Evolutionary conservation across 768 basidiomycete genomes (phyloP).

Genomic region (Sarcomyxa edulis): DNA sequence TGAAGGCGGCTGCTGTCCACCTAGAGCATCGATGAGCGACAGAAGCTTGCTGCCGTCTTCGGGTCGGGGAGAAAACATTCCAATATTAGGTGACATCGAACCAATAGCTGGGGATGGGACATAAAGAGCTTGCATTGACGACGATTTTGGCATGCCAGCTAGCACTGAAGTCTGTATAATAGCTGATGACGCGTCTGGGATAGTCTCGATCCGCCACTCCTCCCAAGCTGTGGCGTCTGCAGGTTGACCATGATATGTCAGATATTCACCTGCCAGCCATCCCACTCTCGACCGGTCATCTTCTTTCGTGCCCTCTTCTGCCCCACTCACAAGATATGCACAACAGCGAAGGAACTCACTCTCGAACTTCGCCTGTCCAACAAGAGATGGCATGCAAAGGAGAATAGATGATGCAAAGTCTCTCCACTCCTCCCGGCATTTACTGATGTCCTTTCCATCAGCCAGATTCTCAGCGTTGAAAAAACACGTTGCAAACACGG

Average conservation of each 20-base stretch:
- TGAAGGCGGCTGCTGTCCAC: slow-evolving; percentile 11
- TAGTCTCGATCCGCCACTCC: slow-evolving; percentile 45
- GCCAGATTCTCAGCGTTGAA: slow-evolving; percentile 11
- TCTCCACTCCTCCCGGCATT: slow-evolving; percentile 42
- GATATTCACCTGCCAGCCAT: slow-evolving; percentile 67
- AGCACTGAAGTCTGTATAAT: slow-evolving; percentile 13
- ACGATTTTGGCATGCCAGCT: slow-evolving; percentile 32
- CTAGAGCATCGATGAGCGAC: slow-evolving; percentile 43
- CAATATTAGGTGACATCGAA: slow-evolving; percentile 39
- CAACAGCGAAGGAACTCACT: slow-evolving; percentile 65
- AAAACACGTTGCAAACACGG: slow-evolving; percentile 75
- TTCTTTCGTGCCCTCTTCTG: slow-evolving; percentile 34
- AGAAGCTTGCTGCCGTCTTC: slow-evolving; percentile 30
- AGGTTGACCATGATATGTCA: slow-evolving; percentile 50
- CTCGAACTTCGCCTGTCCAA: slow-evolving; percentile 56
- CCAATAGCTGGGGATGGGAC: slow-evolving; percentile 40
- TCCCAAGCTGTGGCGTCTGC: slow-evolving; percentile 52
- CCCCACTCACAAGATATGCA: slow-evolving; percentile 57
- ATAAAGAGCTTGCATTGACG: slow-evolving; percentile 51
- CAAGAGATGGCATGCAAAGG: slow-evolving; percentile 53
- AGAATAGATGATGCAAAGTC: slow-evolving; percentile 59
- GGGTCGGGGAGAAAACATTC: slow-evolving; percentile 51
- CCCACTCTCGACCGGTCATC: slow-evolving; percentile 40
- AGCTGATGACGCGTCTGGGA: slow-evolving; percentile 35
- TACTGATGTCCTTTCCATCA: slow-evolving; percentile 9